These are phyloP conservation scores for Vigna reflexopilosa DNA, from an alignment of 306 rosid genomes.

Conservation along the genomic window DNA sequence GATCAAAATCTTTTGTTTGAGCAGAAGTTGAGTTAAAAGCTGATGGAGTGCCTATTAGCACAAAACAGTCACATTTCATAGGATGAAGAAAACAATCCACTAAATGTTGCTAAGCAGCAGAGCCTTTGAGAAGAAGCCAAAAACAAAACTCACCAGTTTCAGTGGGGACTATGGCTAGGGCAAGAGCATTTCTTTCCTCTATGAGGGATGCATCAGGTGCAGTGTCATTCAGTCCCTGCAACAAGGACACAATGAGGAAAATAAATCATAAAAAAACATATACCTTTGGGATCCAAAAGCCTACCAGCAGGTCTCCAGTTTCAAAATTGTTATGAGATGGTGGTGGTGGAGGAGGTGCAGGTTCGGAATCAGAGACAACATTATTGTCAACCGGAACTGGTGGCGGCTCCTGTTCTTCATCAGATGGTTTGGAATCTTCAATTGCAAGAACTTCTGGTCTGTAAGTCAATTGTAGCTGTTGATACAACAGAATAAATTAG, in stretches of 20 bases:
- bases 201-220: slow-evolving; percentile 69
- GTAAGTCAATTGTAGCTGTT: slow-evolving; percentile 94
- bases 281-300: slow-evolving; percentile 35
- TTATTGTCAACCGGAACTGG: slow-evolving; percentile 55
- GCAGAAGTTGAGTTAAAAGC: slow-evolving; percentile 63
- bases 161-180: slow-evolving; percentile 86
- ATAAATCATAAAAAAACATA: slow-evolving; percentile 10
- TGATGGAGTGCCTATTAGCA: slow-evolving; percentile 60
- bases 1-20: slow-evolving; percentile 80
- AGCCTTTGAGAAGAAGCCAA: slow-evolving; percentile 26
- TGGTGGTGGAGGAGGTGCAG: slow-evolving; percentile 63
- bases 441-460: slow-evolving; percentile 69
- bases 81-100: slow-evolving; percentile 35
- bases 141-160: slow-evolving; percentile 61
- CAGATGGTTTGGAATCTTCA: slow-evolving; percentile 62
- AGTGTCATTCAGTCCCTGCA: slow-evolving; percentile 80
- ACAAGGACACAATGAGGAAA: slow-evolving; percentile 38
- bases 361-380: slow-evolving; percentile 58
- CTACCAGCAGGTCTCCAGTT: slow-evolving; percentile 91
- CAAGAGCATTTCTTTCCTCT: slow-evolving; percentile 93
- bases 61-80: slow-evolving; percentile 35
- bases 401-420: slow-evolving; percentile 74
- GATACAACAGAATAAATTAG: slow-evolving; percentile 45
- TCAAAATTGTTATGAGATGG: slow-evolving; percentile 61
- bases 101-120: slow-evolving; percentile 39